A percentile compares a stretch with the other conserved stretches of the same genome.
Evolutionary conservation across 2,329 filamentous ascomycete genomes (phyloP).

Genomic region (Pyricularia pennisetigena): DNA sequence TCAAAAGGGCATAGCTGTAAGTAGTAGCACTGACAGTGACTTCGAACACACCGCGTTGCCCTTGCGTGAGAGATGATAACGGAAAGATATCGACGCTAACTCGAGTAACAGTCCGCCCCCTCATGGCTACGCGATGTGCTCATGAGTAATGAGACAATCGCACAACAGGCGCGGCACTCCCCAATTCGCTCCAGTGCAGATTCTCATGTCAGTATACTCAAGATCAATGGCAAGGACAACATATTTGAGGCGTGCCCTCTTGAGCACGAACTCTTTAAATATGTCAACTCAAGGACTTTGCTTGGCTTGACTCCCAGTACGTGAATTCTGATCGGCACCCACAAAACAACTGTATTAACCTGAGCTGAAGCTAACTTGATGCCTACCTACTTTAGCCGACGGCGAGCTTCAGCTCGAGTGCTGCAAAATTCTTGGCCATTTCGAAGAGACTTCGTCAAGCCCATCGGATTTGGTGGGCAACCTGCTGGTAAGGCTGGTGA

Average conservation of each 20-base stretch:
- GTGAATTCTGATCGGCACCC: background rate
- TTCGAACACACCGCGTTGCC: background rate
- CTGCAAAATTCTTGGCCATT: conserved; percentile 45
- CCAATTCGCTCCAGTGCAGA: conserved; percentile 21
- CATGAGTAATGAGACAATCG: conserved; percentile 33
- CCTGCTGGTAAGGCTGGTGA: conserved; percentile 45
- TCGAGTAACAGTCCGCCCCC: conserved; percentile 12
- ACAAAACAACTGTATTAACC: background rate
- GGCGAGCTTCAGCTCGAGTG: conserved; percentile 50
- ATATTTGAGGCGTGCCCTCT: conserved; percentile 48
- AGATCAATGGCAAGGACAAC: conserved; percentile 47
- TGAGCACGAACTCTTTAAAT: conserved; percentile 43
- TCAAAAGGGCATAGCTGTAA: conserved; percentile 22
- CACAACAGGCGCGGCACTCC: conserved; percentile 34
- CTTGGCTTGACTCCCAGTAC: conserved; percentile 43
- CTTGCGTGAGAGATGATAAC: background rate
- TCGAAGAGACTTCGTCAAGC: conserved; percentile 39
- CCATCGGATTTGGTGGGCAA: conserved; percentile 41
- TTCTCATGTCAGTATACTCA: conserved; percentile 21
- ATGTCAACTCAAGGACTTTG: conserved; percentile 37
- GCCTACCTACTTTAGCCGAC: conserved; percentile 25
- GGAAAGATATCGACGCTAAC: background rate
- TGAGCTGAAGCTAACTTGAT: background rate
- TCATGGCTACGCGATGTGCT: conserved; percentile 53
- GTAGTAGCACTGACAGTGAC: background rate